These are phyloP conservation scores for Pleomassaria siparia DNA, from an alignment of 2,329 filamentous ascomycete species.

Conservation along the genomic window DNA sequence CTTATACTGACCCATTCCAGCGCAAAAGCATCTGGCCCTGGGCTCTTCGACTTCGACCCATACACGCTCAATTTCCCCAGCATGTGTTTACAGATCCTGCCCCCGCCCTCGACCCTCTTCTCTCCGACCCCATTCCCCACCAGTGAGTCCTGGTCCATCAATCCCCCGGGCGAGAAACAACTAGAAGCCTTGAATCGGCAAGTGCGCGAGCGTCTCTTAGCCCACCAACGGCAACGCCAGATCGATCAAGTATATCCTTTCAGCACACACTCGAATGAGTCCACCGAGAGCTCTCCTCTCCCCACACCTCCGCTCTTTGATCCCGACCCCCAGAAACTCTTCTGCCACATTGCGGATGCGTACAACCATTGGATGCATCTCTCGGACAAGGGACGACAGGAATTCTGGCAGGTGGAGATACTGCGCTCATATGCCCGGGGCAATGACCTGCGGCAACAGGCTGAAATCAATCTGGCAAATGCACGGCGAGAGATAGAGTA, in stretches of 20 bases:
- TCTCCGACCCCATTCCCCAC: conserved; percentile 78
- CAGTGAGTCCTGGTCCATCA: conserved; percentile 77
- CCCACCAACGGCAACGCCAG: conserved; percentile 38
- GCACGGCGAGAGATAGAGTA: conserved; percentile 47
- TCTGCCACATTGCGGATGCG: conserved; percentile 74
- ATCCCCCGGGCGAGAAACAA: conserved; percentile 72
- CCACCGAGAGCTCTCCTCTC: conserved; percentile 35
- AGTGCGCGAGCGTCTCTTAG: conserved; percentile 65
- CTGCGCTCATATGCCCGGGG: conserved; percentile 48
- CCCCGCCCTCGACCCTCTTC: conserved; percentile 79
- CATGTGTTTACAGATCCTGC: conserved; percentile 78
- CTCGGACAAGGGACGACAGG: conserved; percentile 48
- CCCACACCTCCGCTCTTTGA: conserved; percentile 47
- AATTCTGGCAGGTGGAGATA: conserved; percentile 51
- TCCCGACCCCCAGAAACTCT: conserved; percentile 68
- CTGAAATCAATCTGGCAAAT: conserved; percentile 42
- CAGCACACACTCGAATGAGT: conserved; percentile 26
- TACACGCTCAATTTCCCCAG: conserved; percentile 83
- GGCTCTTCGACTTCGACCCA: conserved; percentile 77
- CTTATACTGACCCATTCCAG: conserved; percentile 29
- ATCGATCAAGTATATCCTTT: conserved; percentile 37
- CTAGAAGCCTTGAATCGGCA: conserved; percentile 69
- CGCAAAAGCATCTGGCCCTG: conserved; percentile 45
- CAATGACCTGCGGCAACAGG: conserved; percentile 40
- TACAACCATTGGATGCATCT: conserved; percentile 76